Evolutionary conservation across 805 yeast genomes (phyloP), one percentile per base, ranked within the genome.

Genomic region (Teunomyces stri): DNA sequence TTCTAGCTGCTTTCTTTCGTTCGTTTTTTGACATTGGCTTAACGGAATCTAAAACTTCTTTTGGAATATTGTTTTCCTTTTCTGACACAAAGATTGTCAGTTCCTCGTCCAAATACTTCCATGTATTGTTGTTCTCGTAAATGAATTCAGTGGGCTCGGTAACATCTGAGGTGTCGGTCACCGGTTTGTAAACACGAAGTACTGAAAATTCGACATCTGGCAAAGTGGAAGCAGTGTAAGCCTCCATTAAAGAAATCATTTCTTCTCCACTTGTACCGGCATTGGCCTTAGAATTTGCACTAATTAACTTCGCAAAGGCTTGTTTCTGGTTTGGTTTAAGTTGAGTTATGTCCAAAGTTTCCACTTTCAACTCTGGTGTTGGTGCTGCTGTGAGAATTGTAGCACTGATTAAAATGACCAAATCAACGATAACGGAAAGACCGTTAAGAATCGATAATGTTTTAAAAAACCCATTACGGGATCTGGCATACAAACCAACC

Each of bases 201-300:
- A 28, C 27, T 12, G 18, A 10, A 34, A 29, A 42, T 30, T 42
- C 37, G 10, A 42, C 37, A 13, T 30, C 37, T 20, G n/a, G 22
- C 20, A 42, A 30, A 12, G 27, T 30, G 9, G 37, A n/a, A 10
- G 37, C 18, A 20, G 25, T 16, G 20, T 42, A 42, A 6, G 35
- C 37, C 12, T 42, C 44, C 44, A 42, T 42, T n/a, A 42, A 30
- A 15, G 44, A 42, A 10, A 42, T 30, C 6, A 42, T 30, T 42
- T 42, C 37, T n/a, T 29, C 37, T 7, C 44, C 44, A 18, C 37
- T 28, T 11, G 21, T 30, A 6, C 44, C 44, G 3, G 29, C 25
- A 16, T 42, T 42, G 15, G 16, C 29, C 18, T 18, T 42, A 13
- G 33, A 21, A 20, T 42, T 42, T 5, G 37, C 35, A 18, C 31